Evolutionary conservation across 1,284 basidiomycete species (phyloP).

Genomic region (Apiotrichum porosum): DNA sequence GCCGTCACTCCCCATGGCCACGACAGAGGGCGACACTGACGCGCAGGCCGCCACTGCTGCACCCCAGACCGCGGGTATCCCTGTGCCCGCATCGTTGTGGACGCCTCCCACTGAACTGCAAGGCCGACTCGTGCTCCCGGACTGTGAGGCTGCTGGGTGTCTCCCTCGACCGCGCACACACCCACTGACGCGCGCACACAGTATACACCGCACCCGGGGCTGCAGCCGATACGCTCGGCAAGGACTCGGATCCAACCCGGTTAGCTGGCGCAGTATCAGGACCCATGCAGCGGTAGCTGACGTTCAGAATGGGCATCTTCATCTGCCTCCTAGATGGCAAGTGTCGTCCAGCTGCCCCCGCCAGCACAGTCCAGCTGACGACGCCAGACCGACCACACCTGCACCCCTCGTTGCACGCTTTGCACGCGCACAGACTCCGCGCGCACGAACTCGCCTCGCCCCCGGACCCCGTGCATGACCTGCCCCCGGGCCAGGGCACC

Average conservation of each 20-base stretch:
- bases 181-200: too few species aligned
- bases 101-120: neutral
- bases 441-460: slow-evolving; percentile 1
- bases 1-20: too few species aligned
- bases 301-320: slow-evolving; percentile 12
- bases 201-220: too few species aligned
- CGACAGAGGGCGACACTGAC: too few species aligned
- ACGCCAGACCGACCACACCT: slow-evolving; percentile 14
- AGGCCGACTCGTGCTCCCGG: neutral
- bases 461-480: neutral
- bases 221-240: slow-evolving; percentile 10
- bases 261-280: too few species aligned
- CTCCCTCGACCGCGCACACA: slow-evolving; percentile 3
- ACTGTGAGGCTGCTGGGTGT: neutral
- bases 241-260: slow-evolving; percentile 25
- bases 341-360: too few species aligned
- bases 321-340: slow-evolving; percentile 12
- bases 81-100: neutral
- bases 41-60: too few species aligned
- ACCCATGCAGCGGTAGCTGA: too few species aligned
- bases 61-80: too few species aligned
- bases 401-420: slow-evolving; percentile 8
- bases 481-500: neutral
- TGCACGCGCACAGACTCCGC: slow-evolving; percentile 7
- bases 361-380: too few species aligned